Evolutionary conservation across 1,139 yeast genomes (phyloP).

Genomic region (Eremothecium coryli): DNA sequence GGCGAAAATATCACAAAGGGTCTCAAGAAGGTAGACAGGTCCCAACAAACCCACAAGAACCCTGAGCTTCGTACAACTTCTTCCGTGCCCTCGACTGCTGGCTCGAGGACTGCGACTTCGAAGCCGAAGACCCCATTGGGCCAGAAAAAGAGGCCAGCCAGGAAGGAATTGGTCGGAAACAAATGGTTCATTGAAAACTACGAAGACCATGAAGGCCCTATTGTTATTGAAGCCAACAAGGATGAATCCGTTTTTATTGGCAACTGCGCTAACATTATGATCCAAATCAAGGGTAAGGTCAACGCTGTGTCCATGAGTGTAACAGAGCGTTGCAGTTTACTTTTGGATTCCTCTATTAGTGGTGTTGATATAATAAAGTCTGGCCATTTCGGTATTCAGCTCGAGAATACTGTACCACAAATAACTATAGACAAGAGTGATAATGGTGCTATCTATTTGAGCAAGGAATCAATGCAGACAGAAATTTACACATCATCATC

Average conservation of each 20-base stretch:
- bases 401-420: slow-evolving; percentile 70
- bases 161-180: slow-evolving; percentile 71
- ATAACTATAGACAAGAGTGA: slow-evolving; percentile 83
- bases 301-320: slow-evolving; percentile 78
- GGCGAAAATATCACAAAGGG: slow-evolving; percentile 81
- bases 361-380: slow-evolving; percentile 85
- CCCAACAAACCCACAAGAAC: slow-evolving; percentile 91
- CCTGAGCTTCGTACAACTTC: slow-evolving; percentile 61
- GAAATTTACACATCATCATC: slow-evolving; percentile 78
- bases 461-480: slow-evolving; percentile 57
- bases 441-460: slow-evolving; percentile 72
- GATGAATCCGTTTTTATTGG: slow-evolving; percentile 87
- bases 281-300: slow-evolving; percentile 84
- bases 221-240: slow-evolving; percentile 69
- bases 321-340: slow-evolving; percentile 62
- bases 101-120: slow-evolving; percentile 40
- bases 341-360: slow-evolving; percentile 76
- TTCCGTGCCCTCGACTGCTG: slow-evolving; percentile 28
- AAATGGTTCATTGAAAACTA: slow-evolving; percentile 85
- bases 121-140: slow-evolving; percentile 68
- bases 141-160: slow-evolving; percentile 52
- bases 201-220: slow-evolving; percentile 45
- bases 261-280: slow-evolving; percentile 59
- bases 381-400: slow-evolving; percentile 73
- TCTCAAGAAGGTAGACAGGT: slow-evolving; percentile 83